phyloP scores from a whole-genome alignment of 106 monocot genomes.

The Dactylorhiza incarnata region DNA sequence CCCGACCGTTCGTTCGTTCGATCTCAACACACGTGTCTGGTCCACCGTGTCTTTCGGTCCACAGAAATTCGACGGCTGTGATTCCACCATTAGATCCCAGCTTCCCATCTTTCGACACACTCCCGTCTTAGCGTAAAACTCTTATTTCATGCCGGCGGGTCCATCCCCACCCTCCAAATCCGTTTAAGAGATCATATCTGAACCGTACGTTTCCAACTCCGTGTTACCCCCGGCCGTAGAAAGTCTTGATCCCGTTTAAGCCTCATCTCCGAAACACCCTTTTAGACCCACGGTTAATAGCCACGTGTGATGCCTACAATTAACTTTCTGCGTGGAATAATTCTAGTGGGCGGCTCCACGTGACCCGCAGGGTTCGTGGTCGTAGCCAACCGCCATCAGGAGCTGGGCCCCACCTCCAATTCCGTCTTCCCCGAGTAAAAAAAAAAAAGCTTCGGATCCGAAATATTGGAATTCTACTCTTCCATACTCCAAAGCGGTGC shows the following conservation, averaged over 20 bases:
- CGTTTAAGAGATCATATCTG: neutral
- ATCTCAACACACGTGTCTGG: neutral
- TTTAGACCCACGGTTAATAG: neutral
- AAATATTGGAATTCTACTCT: slow-evolving; percentile 1
- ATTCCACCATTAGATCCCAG: neutral
- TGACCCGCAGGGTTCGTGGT: neutral
- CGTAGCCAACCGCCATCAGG: slow-evolving; percentile 3
- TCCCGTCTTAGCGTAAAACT: neutral
- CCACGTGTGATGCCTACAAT: neutral
- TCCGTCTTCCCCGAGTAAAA: neutral
- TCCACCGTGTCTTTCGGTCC: neutral
- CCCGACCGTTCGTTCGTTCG: neutral
- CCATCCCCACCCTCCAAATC: neutral
- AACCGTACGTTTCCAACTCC: neutral
- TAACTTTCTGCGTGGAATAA: neutral
- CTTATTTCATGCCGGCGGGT: slow-evolving; percentile 1
- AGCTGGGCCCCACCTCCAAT: slow-evolving; percentile 1
- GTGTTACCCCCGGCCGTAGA: too few relatives aligned
- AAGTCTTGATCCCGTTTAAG: neutral
- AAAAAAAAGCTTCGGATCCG: neutral
- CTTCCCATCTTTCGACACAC: neutral
- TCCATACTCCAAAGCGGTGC: neutral
- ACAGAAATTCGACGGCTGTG: neutral
- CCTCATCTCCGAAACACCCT: neutral
- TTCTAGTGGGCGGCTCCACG: neutral